phyloP scores from a whole-genome alignment of 306 rosid species.

The Quercus rubra region DNA sequence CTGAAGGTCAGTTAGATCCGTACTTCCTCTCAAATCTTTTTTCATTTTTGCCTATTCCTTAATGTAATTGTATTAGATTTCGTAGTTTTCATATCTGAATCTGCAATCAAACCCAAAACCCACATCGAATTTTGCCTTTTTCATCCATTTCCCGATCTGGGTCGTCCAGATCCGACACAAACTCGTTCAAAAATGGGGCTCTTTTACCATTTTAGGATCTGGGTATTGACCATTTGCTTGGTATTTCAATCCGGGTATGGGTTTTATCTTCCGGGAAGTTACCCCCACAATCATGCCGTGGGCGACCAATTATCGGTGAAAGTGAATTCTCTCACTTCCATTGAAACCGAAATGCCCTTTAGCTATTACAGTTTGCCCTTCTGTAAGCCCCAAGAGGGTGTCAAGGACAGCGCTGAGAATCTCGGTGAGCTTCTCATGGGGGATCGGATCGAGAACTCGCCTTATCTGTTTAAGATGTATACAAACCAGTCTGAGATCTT shows the following conservation, averaged over 20 bases:
- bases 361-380: conserved; percentile 91
- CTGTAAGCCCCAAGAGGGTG: conserved; percentile 70
- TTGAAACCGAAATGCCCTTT: conserved; percentile 87
- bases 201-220: conserved; percentile 40
- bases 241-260: conserved; percentile 59
- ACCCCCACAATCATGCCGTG: conserved; percentile 65
- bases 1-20: conserved; percentile 40
- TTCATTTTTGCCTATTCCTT: neutral
- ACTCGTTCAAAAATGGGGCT: conserved; percentile 49
- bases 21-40: neutral
- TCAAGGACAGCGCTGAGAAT: conserved; percentile 92
- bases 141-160: conserved; percentile 27
- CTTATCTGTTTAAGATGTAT: conserved; percentile 69
- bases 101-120: conserved; percentile 15
- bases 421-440: conserved; percentile 99
- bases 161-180: conserved; percentile 69
- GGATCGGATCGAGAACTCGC: conserved; percentile 94
- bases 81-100: conserved; percentile 12
- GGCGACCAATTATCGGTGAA: conserved; percentile 64
- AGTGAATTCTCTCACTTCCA: conserved; percentile 89
- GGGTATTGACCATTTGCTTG: conserved; percentile 50
- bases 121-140: neutral
- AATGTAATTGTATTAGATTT: neutral
- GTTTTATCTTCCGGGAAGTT: conserved; percentile 88
- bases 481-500: conserved; percentile 68